Conservation (phyloP, 2,329 filamentous ascomycete genomes). For the Talaromyces sp. region DNA sequence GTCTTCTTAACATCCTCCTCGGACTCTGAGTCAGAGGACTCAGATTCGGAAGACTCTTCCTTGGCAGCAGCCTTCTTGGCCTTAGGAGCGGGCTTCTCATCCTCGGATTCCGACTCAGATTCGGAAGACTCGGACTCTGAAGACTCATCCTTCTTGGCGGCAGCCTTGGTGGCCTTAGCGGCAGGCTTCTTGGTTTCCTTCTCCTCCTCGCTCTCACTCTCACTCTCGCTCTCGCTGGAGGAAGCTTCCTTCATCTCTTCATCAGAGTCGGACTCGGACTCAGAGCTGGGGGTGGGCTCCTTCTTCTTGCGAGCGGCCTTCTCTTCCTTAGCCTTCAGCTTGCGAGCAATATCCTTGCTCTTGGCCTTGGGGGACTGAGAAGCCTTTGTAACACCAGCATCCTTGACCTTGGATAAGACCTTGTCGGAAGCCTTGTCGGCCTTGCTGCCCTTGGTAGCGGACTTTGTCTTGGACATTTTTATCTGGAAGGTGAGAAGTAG, state of each 20-base stretch:
- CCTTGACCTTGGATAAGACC: conserved; percentile 47
- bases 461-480: conserved; percentile 47
- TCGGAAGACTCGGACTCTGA: conserved; percentile 34
- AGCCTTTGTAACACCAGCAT: conserved; percentile 44
- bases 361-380: conserved; percentile 43
- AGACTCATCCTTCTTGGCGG: conserved; percentile 27
- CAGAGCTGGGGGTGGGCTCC: conserved; percentile 37
- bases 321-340: conserved; percentile 28
- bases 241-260: conserved; percentile 32
- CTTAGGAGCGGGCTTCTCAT: conserved; percentile 21
- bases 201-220: conserved; percentile 35
- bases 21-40: conserved; percentile 23
- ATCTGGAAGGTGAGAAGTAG: conserved; percentile 3
- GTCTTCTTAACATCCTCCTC: conserved; percentile 20
- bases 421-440: conserved; percentile 41
- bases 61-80: conserved; percentile 21
- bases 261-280: conserved; percentile 34
- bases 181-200: conserved; percentile 33
- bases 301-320: conserved; percentile 45
- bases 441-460: conserved; percentile 37
- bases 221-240: conserved; percentile 27
- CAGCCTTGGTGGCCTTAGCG: conserved; percentile 28
- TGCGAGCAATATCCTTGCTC: conserved; percentile 44
- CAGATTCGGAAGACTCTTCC: conserved; percentile 24
- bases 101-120: conserved; percentile 32